Conservation (phyloP, 2,329 filamentous ascomycete species). For the Orbilia quercus region DNA sequence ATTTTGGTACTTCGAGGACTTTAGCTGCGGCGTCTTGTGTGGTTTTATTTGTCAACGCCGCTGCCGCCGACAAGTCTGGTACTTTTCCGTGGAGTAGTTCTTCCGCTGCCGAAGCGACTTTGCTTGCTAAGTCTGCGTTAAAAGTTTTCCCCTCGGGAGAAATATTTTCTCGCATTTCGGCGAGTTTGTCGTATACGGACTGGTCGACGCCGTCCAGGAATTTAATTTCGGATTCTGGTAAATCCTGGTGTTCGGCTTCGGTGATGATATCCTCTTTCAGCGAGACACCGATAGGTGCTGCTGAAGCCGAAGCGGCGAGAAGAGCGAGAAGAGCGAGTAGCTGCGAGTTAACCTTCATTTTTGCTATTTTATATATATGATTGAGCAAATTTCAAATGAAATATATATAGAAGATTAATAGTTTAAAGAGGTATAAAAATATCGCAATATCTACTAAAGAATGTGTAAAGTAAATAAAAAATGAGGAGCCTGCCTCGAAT, state of each 20-base stretch:
- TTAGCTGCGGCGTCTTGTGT: not conserved
- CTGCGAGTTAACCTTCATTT: slow-evolving; percentile 6
- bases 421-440: not conserved
- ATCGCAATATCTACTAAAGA: not conserved
- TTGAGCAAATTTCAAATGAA: slow-evolving; percentile 1
- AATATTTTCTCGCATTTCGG: slow-evolving; percentile 4
- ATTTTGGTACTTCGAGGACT: not conserved
- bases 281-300: slow-evolving; percentile 1
- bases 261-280: slow-evolving; percentile 4
- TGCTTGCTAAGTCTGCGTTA: not conserved
- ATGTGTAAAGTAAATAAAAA: not conserved
- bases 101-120: not conserved
- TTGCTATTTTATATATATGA: not conserved
- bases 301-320: not conserved
- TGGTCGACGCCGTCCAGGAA: slow-evolving; percentile 7
- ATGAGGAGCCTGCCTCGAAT: slow-evolving; percentile 16
- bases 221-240: slow-evolving; percentile 7
- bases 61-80: not conserved
- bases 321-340: slow-evolving; percentile 1
- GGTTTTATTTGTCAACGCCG: no score
- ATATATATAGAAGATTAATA: not conserved
- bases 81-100: slow-evolving; percentile 6
- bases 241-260: not conserved
- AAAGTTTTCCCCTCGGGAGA: slow-evolving; percentile 1
- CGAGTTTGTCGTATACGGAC: slow-evolving; percentile 3